phyloP scores from a whole-genome alignment of 2,329 filamentous ascomycete genomes.

The Polychaeton citri region DNA sequence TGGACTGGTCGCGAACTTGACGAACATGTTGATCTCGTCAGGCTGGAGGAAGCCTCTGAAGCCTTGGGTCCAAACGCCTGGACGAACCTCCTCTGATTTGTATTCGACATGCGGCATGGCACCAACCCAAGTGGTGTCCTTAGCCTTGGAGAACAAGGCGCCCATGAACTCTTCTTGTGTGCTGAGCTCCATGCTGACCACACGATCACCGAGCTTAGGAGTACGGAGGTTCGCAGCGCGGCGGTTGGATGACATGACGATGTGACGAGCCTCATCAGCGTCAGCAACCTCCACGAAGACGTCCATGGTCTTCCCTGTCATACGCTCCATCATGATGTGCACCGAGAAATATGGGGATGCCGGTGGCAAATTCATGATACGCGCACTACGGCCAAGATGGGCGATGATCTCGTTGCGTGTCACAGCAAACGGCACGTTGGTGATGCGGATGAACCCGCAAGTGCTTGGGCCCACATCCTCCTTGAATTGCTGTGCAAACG shows the following conservation, averaged over 20 bases:
- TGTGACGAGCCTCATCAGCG: constrained; percentile 24
- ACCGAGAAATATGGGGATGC: constrained; percentile 29
- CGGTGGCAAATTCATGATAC: constrained; percentile 20
- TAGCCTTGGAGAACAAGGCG: constrained; percentile 38
- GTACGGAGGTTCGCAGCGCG: constrained; percentile 23
- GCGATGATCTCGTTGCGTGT: constrained; percentile 36
- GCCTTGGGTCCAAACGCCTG: constrained; percentile 33
- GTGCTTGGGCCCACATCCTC: not conserved
- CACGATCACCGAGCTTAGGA: constrained; percentile 34
- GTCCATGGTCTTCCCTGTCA: constrained; percentile 44
- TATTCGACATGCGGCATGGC: constrained; percentile 18
- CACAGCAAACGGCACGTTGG: constrained; percentile 31
- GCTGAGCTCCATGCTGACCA: constrained; percentile 33
- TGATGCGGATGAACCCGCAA: constrained; percentile 21
- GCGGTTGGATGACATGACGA: constrained; percentile 25
- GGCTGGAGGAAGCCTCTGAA: constrained; percentile 38
- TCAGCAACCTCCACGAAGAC: constrained; percentile 36
- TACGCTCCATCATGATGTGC: constrained; percentile 46
- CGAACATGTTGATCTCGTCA: constrained; percentile 35
- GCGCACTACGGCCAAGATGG: constrained; percentile 31
- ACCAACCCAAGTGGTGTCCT: constrained; percentile 34
- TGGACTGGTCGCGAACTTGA: constrained; percentile 35
- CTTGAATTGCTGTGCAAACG: constrained; percentile 12
- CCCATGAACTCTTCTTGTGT: constrained; percentile 36
- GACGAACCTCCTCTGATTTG: constrained; percentile 30